Evolutionary conservation across 2,329 filamentous ascomycete genomes (phyloP), one percentile per base, ranked within the genome.

Genomic region (Cercospora zeae-maydis): DNA sequence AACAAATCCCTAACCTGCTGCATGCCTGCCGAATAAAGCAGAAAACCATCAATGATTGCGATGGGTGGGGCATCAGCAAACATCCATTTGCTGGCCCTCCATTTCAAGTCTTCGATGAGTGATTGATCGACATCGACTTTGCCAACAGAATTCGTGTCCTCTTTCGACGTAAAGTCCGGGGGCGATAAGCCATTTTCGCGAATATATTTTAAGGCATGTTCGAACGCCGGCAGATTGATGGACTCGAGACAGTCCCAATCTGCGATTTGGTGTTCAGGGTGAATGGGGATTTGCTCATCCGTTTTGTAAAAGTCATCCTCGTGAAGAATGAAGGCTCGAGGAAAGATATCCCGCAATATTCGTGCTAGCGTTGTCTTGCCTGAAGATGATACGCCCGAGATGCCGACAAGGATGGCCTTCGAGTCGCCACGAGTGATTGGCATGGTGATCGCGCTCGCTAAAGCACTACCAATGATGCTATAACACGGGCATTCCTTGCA

Each of bases 241-340:
- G 93, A 84, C 67, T 88, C 89, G 14, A 91, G 81, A 71, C 93
- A 96, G 77, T 99, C 95, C 93, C 95, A 98, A 78, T 99, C 93
- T 67, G 89, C 81, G 11, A 96, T 79, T 13, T 83, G 86, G 21
- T 71, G 65, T 57, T 76, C 45, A 33, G 33, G 19, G 27, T 80
- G 79, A 14, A 83, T 74, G 1, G 81, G 78, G 39, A 84, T 85
- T 84, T 92, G 83, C 31, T 83, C 78, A 74, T 98, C 93, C 0
- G 90, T 82, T 67, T 86, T 87, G 79, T 96, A 99, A 75, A 98
- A 99, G 77, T 99, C 95, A 79, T 99, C 95, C 75, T 96, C 87
- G 75, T 99, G 95, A 21, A 99, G 83, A 72, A 98, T 90, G 73
- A 92, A 93, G 14, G 87, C 83, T 68, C 83, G 81, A 24, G 76